Evolutionary conservation across 83 land plant species (phyloP), one percentile per base, ranked within the genome.

Genomic region (Diphasiastrum complanatum): DNA sequence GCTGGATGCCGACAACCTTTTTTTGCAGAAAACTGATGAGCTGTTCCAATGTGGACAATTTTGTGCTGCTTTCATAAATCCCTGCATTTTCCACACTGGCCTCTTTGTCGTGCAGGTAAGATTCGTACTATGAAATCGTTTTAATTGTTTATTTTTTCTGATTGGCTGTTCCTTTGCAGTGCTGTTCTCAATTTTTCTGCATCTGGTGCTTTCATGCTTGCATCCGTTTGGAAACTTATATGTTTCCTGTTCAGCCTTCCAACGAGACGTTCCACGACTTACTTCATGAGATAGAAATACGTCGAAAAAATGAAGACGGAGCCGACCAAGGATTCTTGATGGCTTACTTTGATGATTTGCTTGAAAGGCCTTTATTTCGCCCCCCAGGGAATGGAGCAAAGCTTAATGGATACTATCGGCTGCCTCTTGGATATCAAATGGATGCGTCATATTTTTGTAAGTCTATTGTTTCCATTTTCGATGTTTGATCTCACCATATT

Each of bases 381-480:
- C 86, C 87, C 5, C 87, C 95, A 35, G 10, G 46, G 2, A 82
- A 87, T 61, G 81, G 70, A 8, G 72, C 85, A 37, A 78, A 69
- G 61, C 83, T 87, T 33, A 66, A 78, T 65, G 97, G 97, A 35
- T 45, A 51, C n/a, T 91, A 71, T 57, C 81, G 97, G 33, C 85
- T 91, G 64, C 93, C 97, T 8, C 46, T 91, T 26, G 97, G 97
- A 48, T 91, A 91, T 49, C 97, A 91, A 71, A 91, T 91, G 97
- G 97, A 91, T 67, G 95, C 93, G 27, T 82, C 97, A 10, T 91
- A 82, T 54, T 91, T 73, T 67, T 91, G 97, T 91, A 60, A 82
- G 95, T 67, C n/a, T n/a, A n/a, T n/a, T n/a, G n/a, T n/a, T n/a
- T n/a, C n/a, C n/a, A n/a, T n/a, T n/a, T n/a, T n/a, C n/a, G n/a